Conservation (phyloP, 352 stramenopile species). For the Pythium aquatile region DNA sequence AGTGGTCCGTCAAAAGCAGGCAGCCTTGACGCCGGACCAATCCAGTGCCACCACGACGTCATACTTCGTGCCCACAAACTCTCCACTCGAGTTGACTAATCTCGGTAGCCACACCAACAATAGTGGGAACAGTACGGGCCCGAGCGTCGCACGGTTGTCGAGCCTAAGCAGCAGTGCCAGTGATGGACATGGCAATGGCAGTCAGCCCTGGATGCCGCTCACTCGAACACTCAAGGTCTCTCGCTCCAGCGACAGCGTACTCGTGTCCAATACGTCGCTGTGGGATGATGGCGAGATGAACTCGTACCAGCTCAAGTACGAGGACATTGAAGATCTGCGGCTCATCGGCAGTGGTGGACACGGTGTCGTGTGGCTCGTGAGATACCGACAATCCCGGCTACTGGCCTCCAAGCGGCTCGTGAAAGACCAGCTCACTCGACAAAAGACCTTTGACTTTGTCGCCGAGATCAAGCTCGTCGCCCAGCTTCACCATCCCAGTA, state of each 20-base stretch:
- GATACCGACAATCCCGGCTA: conserved; percentile 36
- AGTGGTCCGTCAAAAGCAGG: background rate
- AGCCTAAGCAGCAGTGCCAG: background rate
- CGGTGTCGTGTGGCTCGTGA: conserved; percentile 46
- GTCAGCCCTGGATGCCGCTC: background rate
- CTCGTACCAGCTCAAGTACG: conserved; percentile 39
- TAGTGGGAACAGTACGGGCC: background rate
- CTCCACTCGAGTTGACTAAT: background rate
- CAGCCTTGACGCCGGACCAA: background rate
- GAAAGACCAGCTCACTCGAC: conserved; percentile 39
- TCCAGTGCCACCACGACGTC: background rate
- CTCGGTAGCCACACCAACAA: background rate
- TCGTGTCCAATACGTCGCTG: conserved; percentile 21
- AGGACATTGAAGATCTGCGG: conserved; percentile 43
- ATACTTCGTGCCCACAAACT: background rate
- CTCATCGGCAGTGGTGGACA: conserved; percentile 44
- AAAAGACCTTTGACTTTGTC: conserved; percentile 49
- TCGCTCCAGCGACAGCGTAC: background rate
- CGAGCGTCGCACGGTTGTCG: background rate
- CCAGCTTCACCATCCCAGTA: conserved; percentile 53
- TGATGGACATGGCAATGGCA: background rate
- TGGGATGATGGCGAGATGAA: conserved; percentile 54
- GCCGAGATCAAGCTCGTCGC: conserved; percentile 72
- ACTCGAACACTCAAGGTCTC: conserved; percentile 14
- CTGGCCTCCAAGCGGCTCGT: conserved; percentile 54